These are phyloP conservation scores for Tulasnella sp. DNA, from an alignment of 768 basidiomycete genomes.

Conservation along the genomic window DNA sequence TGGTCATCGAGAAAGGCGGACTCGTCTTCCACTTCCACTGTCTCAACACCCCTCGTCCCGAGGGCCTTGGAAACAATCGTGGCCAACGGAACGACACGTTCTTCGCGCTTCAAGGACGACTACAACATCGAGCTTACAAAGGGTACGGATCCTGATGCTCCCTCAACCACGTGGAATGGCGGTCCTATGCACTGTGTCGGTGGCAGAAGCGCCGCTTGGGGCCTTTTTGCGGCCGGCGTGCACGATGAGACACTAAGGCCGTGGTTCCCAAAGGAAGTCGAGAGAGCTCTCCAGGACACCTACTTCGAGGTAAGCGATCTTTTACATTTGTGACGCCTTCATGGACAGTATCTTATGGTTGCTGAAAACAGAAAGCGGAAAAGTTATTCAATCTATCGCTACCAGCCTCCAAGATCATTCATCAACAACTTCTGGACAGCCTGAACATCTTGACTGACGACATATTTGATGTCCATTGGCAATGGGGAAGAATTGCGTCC, in stretches of 20 bases:
- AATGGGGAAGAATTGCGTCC: slow-evolving; percentile 26
- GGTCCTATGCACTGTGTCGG: slow-evolving; percentile 23
- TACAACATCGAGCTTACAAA: slow-evolving; percentile 5
- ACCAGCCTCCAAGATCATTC: neutral
- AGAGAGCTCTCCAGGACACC: neutral
- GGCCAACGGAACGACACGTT: slow-evolving; percentile 25
- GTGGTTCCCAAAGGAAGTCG: neutral
- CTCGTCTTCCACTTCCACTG: slow-evolving; percentile 25
- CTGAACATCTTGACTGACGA: slow-evolving; percentile 5
- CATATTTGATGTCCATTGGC: slow-evolving; percentile 19
- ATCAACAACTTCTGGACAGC: slow-evolving; percentile 12
- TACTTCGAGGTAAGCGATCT: neutral
- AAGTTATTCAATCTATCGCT: slow-evolving; percentile 5
- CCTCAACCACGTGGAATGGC: slow-evolving; percentile 20
- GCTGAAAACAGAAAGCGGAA: neutral
- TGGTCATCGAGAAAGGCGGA: slow-evolving; percentile 25
- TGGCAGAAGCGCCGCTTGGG: slow-evolving; percentile 22
- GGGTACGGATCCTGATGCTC: neutral
- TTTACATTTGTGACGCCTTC: too few relatives aligned
- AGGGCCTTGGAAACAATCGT: slow-evolving; percentile 19
- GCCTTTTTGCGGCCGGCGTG: slow-evolving; percentile 8
- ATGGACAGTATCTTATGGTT: too few relatives aligned
- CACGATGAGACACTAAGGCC: slow-evolving; percentile 7
- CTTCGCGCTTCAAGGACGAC: slow-evolving; percentile 21
- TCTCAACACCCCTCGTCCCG: slow-evolving; percentile 24